Evolutionary conservation across 1,284 basidiomycete species (phyloP), one percentile per base, ranked within the genome.

Genomic region (Sporisorium scitamineum): DNA sequence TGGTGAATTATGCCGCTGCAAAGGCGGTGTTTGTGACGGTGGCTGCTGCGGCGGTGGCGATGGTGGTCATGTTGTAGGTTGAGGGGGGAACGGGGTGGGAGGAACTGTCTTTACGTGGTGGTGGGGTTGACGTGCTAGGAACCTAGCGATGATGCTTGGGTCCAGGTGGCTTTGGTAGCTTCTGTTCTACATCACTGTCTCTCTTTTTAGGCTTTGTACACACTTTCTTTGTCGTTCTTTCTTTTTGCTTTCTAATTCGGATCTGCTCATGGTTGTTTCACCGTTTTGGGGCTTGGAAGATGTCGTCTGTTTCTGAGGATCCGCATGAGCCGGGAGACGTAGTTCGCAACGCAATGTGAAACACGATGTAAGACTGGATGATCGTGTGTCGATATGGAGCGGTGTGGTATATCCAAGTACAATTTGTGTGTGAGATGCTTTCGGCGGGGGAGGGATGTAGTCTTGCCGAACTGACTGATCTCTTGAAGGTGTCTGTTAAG

Each of bases 11-110:
- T 6, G 70, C 54, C 4, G 72, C 67, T 7, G 39, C 45, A 20
- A 75, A 66, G 39, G 68, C 73, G 6, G 16, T 76, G 27, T 70
- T 61, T 24, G n/a, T 70, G 14, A 71, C 64, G 0, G 47, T 67
- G 1, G 64, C 61, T 0, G 62, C 67, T 2, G 63, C 63, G 5
- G 72, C 62, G 1, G 29, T 62, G 2, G 42, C n/a, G 39, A 20
- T 75, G 14, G 72, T 75, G 13, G 52, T 58, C 2, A 31, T 61
- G 47, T 56, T 74, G 41, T 69, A 32, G 32, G 18, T 2, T 5
- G 1, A 7, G 7, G 1, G 10, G 18, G n/a, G 2, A n/a, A n/a
- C n/a, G n/a, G n/a, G n/a, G n/a, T n/a, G n/a, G 7, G 27, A 13
- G 20, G 32, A 18, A 57, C 54, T 53, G 65, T 61, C 58, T 55